Evolutionary conservation across 2,329 filamentous ascomycete species (phyloP).

Genomic region (Cordyceps javanica): DNA sequence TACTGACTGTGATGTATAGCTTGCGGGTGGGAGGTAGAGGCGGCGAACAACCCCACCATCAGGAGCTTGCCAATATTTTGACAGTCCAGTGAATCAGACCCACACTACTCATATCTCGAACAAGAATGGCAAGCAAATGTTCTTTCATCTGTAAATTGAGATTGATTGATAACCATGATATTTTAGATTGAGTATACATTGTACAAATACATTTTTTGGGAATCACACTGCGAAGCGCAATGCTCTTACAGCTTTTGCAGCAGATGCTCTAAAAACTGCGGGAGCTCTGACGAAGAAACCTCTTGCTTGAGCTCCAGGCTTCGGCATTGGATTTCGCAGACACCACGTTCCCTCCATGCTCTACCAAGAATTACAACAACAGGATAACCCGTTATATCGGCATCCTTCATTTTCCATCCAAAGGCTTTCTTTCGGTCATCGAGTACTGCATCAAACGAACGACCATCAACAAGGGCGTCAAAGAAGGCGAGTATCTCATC

Average conservation of each 20-base stretch:
- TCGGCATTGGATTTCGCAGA: constrained; percentile 76
- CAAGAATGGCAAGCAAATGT: neutral
- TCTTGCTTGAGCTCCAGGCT: constrained; percentile 56
- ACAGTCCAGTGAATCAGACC: neutral
- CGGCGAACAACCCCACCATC: constrained; percentile 8
- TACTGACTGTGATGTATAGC: neutral
- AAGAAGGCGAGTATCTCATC: constrained; percentile 54
- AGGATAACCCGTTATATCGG: constrained; percentile 83
- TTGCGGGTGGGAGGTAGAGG: neutral
- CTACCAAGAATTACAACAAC: constrained; percentile 74
- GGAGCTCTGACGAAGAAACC: constrained; percentile 46
- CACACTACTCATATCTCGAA: neutral
- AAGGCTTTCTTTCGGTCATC: constrained; percentile 67
- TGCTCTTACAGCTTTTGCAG: constrained; percentile 42
- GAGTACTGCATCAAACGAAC: constrained; percentile 56
- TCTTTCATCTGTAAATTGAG: neutral
- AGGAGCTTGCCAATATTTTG: constrained; percentile 1
- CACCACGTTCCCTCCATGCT: constrained; percentile 51
- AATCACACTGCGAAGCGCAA: no score
- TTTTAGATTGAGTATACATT: neutral
- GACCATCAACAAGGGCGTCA: constrained; percentile 43
- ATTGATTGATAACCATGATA: neutral
- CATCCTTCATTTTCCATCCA: constrained; percentile 84
- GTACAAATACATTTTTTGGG: neutral
- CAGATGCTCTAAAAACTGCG: constrained; percentile 27